phyloP scores from a whole-genome alignment of 1,284 basidiomycete species.

The Clitocybe nebularis region DNA sequence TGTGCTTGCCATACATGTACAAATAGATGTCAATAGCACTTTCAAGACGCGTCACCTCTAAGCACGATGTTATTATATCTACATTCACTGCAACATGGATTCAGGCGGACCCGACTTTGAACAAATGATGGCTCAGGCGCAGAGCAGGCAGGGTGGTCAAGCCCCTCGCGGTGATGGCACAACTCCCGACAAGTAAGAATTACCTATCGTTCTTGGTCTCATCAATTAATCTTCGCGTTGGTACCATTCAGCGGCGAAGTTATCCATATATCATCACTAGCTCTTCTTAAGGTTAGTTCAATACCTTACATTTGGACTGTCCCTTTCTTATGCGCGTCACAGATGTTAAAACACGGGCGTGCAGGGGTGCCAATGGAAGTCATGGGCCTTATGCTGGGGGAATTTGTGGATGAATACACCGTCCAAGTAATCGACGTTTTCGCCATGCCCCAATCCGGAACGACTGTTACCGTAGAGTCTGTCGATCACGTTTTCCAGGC shows the following conservation, averaged over 20 bases:
- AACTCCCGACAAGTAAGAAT: conserved; percentile 70
- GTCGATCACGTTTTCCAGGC: conserved; percentile 99
- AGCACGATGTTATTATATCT: conserved; percentile 5
- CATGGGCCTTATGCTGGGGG: conserved; percentile 99
- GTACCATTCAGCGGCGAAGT: conserved; percentile 75
- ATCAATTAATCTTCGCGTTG: conserved; percentile 7
- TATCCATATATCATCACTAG: conserved; percentile 93
- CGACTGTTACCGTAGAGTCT: conserved; percentile 97
- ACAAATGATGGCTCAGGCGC: conserved; percentile 53
- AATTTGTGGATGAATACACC: conserved; percentile 99
- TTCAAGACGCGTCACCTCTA: conserved; percentile 46
- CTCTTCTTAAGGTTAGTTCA: conserved; percentile 77
- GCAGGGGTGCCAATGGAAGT: conserved; percentile 99
- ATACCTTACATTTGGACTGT: neutral
- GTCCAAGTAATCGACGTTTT: conserved; percentile 98
- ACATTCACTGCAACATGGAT: conserved; percentile 7
- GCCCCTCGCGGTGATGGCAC: conserved; percentile 42
- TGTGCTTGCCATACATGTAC: conserved; percentile 30
- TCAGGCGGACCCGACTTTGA: conserved; percentile 53
- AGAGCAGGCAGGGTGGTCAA: conserved; percentile 36
- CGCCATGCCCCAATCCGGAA: conserved; percentile 99
- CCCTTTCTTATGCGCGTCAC: conserved; percentile 5
- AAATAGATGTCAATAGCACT: conserved; percentile 19
- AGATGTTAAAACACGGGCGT: conserved; percentile 99
- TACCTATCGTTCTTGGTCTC: conserved; percentile 1